phyloP scores from a whole-genome alignment of 148 eudicot species.

The Mesembryanthemum crystallinum region DNA sequence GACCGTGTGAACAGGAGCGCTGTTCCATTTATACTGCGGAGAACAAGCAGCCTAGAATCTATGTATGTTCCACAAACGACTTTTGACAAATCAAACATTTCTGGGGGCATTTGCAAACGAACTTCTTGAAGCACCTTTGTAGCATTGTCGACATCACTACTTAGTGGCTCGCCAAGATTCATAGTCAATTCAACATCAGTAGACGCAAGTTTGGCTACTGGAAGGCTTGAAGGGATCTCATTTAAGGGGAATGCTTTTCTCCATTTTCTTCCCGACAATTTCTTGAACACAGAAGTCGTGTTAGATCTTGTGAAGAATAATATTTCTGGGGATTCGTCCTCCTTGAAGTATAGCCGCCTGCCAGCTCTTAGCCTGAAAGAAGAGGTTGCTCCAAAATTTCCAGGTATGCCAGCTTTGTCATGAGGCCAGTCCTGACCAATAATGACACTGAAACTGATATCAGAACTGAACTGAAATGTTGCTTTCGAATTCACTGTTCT shows the following conservation, averaged over 20 bases:
- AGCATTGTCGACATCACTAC: conserved; percentile 43
- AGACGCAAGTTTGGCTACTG: conserved; percentile 64
- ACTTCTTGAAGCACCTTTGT: conserved; percentile 55
- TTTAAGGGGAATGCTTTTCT: conserved; percentile 63
- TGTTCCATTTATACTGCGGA: conserved; percentile 79
- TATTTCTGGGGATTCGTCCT: conserved; percentile 34
- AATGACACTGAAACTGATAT: conserved; percentile 54
- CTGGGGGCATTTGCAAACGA: conserved; percentile 76
- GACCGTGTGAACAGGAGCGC: conserved; percentile 76
- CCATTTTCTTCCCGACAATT: conserved; percentile 68
- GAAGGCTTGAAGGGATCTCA: conserved; percentile 87
- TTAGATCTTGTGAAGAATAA: conserved; percentile 26
- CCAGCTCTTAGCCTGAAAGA: conserved; percentile 66
- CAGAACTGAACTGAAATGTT: conserved; percentile 57
- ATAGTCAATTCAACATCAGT: conserved; percentile 55
- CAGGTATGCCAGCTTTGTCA: conserved; percentile 62
- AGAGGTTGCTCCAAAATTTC: conserved; percentile 47
- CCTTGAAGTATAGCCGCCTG: conserved; percentile 63
- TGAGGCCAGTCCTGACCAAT: conserved; percentile 71
- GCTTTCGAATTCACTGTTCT: conserved; percentile 35
- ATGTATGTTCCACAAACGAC: conserved; percentile 88
- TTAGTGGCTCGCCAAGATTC: conserved; percentile 50
- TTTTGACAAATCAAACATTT: conserved; percentile 84
- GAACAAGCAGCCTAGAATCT: conserved; percentile 73
- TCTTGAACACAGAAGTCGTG: conserved; percentile 38